Base-by-base conservation (phyloP, 75 land plant genomes). In the Azolla pinnata region DNA sequence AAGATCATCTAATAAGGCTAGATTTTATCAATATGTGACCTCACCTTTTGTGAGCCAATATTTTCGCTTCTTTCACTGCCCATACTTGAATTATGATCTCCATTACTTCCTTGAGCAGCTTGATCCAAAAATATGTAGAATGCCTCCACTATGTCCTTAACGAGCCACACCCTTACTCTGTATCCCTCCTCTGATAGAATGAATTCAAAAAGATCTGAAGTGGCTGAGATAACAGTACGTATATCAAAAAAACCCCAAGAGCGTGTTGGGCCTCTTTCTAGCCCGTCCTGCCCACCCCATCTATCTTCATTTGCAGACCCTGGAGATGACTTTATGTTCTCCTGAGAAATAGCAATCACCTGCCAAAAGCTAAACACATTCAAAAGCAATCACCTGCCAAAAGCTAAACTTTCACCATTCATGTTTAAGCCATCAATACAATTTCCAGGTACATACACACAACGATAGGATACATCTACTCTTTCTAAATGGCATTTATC, bases 141-240 rank as follows among this genome's bases (percentile, higher is more conserved):
- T 31, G 83, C 81, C 56, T 66, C 61, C n/a, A 84, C 49, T 20
- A 84, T 82, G 48, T 89, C 96, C 18, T 75, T 72, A 19, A 82
- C 46, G 19, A 89, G 72, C 47, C 75, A 81, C 47, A 89, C 67
- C 10, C 88, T 69, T 30, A 89, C 96, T 64, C 77, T 70, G 19
- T 42, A 23, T 23, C 88, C 88, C 62, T 89, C 78, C 5, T 79
- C 79, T 26, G 96, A 84, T 38, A 89, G 56, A 30, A 84, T 82
- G 62, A 79, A 89, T 7, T 60, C 44, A 5, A 85, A 62, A 31
- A 89, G 64, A 72, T 89, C 96, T 64, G 79, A 82, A 0, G 88
- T 82, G 16, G 96, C 83, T 55, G 81, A 64, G 60, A 80, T 88
- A 46, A 89, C 96, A 55, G 85, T 69, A 17, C 71, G 73, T 66